phyloP scores from a whole-genome alignment of 805 yeast genomes.

The Candida stauntonica region DNA sequence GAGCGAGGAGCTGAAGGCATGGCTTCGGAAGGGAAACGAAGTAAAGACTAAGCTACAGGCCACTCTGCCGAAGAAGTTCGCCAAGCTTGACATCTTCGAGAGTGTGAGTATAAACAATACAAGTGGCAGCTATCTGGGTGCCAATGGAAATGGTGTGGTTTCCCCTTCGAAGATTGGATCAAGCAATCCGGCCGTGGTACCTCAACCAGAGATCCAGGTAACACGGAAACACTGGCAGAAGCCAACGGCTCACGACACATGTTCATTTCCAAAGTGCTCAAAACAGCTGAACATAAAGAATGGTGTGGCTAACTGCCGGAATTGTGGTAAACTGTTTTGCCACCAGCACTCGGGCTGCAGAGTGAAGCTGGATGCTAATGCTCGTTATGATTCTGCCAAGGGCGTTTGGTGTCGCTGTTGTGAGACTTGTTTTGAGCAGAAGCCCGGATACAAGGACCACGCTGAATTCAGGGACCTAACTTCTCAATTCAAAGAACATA shows the following conservation, averaged over 20 bases:
- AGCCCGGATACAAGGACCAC: slow-evolving; percentile 48
- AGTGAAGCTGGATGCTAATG: slow-evolving; percentile 45
- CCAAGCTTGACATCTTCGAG: slow-evolving; percentile 50
- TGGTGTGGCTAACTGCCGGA: slow-evolving; percentile 66
- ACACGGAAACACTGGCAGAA: slow-evolving; percentile 57
- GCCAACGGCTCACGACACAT: slow-evolving; percentile 39
- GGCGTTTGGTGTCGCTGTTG: slow-evolving; percentile 78
- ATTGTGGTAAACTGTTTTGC: slow-evolving; percentile 73
- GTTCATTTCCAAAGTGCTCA: slow-evolving; percentile 39
- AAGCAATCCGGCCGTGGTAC: no score
- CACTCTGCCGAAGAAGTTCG: slow-evolving; percentile 33
- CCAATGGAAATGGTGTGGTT: no score
- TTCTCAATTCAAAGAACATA: slow-evolving; percentile 31
- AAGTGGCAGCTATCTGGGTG: no score
- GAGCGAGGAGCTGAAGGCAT: slow-evolving; percentile 36
- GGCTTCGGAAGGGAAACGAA: slow-evolving; percentile 40
- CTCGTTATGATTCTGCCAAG: slow-evolving; percentile 41
- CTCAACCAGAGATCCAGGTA: slow-evolving; percentile 30
- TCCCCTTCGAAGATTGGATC: no score
- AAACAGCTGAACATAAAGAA: slow-evolving; percentile 44
- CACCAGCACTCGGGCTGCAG: slow-evolving; percentile 53
- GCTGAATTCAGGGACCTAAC: slow-evolving; percentile 49
- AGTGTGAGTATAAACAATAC: slow-evolving; percentile 12
- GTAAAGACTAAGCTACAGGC: slow-evolving; percentile 35
- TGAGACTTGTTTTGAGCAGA: slow-evolving; percentile 47